Evolutionary conservation across 305 asterid species (phyloP), one percentile per base, ranked within the genome.

Genomic region (Fraxinus paxiana): DNA sequence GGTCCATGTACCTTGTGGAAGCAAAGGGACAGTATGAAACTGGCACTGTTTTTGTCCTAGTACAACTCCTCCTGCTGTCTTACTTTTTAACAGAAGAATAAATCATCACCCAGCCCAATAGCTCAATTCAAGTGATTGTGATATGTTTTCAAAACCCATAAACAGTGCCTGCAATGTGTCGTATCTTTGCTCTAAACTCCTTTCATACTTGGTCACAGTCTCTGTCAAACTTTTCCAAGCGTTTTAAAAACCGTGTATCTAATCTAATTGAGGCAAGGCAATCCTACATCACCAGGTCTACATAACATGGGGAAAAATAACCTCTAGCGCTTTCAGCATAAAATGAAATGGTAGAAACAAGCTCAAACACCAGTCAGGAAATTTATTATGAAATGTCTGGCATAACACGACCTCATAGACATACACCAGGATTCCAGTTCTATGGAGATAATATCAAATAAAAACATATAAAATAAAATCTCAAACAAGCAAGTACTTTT

Each of bases 371-470:
- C 17, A 78, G 5, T 4, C 56, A 79, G 35, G 34, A 37, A 75
- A 76, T 41, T 79, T 69, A 76, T 18, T 59, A 22, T 43, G 79
- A 41, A 79, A 75, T 31, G 18, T 69, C 70, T 34, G 79, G 82
- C 46, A 67, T 76, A 67, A 70, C 72, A 80, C 67, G 41, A 38
- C 79, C 80, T 77, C 77, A 76, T 82, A 81, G 67, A 51, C 30
- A 46, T 35, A 17, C 59, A 73, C 59, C 18, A 20, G 59, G 77
- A 73, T 73, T 73, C 59, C 26, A 34, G 59, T 73, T 37, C 6
- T 20, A 43, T 74, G 48, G 61, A 41, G 59, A 75, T 43, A 3
- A 30, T 20, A 75, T 41, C 12, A 41, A 75, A 75, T 8, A 24
- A 41, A 9, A 33, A 31, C 54, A 56, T 31, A 73, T 38, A 15